Percentiles rank a stretch among this genome's conserved stretches.
Evolutionary conservation across 305 asterid genomes (phyloP).

Genomic region (Fraxinus ornus): DNA sequence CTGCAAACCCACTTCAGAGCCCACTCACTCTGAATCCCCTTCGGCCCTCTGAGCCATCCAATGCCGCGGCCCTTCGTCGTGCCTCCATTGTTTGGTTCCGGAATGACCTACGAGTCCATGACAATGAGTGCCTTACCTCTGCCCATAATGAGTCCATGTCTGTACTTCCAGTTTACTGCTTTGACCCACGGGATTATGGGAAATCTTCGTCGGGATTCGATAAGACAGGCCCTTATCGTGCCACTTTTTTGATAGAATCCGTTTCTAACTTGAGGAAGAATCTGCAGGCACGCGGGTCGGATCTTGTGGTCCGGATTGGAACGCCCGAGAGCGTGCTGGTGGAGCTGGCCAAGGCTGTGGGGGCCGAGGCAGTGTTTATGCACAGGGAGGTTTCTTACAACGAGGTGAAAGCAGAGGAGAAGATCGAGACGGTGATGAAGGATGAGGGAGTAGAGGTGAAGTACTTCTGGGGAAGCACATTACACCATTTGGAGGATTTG

Average conservation of each 20-base stretch:
- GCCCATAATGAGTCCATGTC: slow-evolving; percentile 83
- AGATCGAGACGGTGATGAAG: slow-evolving; percentile 71
- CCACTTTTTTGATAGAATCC: slow-evolving; percentile 74
- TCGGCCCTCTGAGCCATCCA: slow-evolving; percentile 81
- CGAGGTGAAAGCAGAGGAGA: slow-evolving; percentile 83
- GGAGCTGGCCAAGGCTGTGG: slow-evolving; percentile 76
- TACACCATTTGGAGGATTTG: slow-evolving; percentile 93
- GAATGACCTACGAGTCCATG: slow-evolving; percentile 91
- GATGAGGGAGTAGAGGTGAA: slow-evolving; percentile 91
- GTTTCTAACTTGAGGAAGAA: slow-evolving; percentile 67
- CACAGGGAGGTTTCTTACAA: slow-evolving; percentile 80
- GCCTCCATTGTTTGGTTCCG: slow-evolving; percentile 93
- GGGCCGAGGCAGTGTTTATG: slow-evolving; percentile 90
- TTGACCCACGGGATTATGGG: slow-evolving; percentile 94
- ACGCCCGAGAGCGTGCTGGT: slow-evolving; percentile 73
- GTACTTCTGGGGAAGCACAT: slow-evolving; percentile 96
- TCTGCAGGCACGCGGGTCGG: slow-evolving; percentile 79
- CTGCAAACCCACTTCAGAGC: slow-evolving; percentile 66
- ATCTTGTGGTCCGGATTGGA: slow-evolving; percentile 86
- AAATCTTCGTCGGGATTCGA: slow-evolving; percentile 92
- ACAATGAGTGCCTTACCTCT: slow-evolving; percentile 75
- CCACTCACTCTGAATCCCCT: slow-evolving; percentile 55
- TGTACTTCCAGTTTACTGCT: slow-evolving; percentile 86
- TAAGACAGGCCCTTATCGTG: slow-evolving; percentile 88
- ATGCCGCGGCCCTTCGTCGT: slow-evolving; percentile 61